These are phyloP conservation scores for Macrolepiota fuliginosa DNA, from an alignment of 768 basidiomycete genomes.

Conservation along the genomic window DNA sequence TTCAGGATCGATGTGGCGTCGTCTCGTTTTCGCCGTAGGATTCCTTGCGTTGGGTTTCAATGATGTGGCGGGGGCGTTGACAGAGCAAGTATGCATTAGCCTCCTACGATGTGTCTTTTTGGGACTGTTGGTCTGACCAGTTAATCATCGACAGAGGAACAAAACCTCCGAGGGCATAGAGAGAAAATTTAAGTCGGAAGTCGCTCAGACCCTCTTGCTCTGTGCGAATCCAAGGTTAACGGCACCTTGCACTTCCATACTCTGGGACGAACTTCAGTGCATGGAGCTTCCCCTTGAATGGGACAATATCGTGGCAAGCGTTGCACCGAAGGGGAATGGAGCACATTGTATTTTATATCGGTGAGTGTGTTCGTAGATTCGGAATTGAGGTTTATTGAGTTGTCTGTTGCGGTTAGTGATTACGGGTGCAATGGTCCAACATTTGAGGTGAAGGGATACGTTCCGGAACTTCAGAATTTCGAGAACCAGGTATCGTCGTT, in stretches of 20 bases:
- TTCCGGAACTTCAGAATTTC: conserved; percentile 1
- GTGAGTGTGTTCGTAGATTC: neutral
- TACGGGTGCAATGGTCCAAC: conserved; percentile 3
- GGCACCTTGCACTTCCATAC: conserved; percentile 1
- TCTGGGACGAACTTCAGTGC: conserved; percentile 8
- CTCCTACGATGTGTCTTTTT: neutral
- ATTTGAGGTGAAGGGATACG: conserved; percentile 1
- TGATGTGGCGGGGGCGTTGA: neutral
- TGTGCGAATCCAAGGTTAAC: conserved; percentile 9
- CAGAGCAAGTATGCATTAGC: neutral
- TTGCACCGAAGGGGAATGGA: conserved; percentile 2
- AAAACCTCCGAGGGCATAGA: neutral
- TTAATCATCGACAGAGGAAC: neutral
- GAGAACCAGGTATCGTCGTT: conserved; percentile 4
- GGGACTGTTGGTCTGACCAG: neutral
- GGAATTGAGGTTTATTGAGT: neutral
- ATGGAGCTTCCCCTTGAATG: conserved; percentile 8
- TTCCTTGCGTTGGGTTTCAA: neutral
- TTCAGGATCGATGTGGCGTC: neutral
- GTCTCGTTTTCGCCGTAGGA: neutral
- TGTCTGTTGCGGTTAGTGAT: neutral
- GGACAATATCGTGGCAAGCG: conserved; percentile 9
- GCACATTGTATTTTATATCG: conserved; percentile 5
- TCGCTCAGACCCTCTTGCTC: neutral
- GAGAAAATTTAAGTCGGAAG: neutral